phyloP scores from a whole-genome alignment of 106 monocot genomes.

The Allium cepa region DNA sequence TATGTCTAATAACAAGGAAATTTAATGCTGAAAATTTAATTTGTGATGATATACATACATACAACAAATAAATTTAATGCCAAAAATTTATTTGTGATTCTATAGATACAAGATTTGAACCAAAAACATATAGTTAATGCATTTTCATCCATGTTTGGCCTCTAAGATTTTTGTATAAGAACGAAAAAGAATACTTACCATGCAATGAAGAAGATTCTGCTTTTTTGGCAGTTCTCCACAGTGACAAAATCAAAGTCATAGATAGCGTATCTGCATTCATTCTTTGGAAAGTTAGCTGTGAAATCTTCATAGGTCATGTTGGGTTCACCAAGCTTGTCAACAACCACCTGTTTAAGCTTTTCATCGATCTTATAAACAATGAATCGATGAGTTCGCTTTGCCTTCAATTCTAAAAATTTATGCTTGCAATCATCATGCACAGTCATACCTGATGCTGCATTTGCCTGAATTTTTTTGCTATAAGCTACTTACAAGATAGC shows the following conservation, averaged over 20 bases:
- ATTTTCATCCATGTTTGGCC: too few relatives aligned
- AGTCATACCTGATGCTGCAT: conserved; percentile 51
- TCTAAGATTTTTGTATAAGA: neutral
- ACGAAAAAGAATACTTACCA: neutral
- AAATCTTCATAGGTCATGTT: conserved; percentile 57
- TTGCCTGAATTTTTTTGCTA: conserved; percentile 19
- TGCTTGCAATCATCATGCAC: conserved; percentile 51
- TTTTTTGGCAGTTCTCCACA: neutral
- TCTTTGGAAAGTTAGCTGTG: conserved; percentile 19
- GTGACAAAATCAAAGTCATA: conserved; percentile 1
- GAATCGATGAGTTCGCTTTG: conserved; percentile 43
- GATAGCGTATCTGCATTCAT: neutral
- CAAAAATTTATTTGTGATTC: too few relatives aligned
- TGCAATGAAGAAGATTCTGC: conserved; percentile 3
- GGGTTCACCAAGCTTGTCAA: conserved; percentile 48
- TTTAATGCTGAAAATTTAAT: too few relatives aligned
- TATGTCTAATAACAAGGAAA: too few relatives aligned
- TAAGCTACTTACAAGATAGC: too few relatives aligned
- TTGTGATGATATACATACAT: too few relatives aligned
- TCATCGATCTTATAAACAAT: conserved; percentile 67
- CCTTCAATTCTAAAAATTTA: conserved; percentile 47
- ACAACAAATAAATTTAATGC: too few relatives aligned
- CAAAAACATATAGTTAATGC: too few relatives aligned
- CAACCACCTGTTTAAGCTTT: conserved; percentile 33
- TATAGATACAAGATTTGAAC: too few relatives aligned